Evolutionary conservation across 129 eudicot species (phyloP).

Genomic region (Flaveria ramosissima): DNA sequence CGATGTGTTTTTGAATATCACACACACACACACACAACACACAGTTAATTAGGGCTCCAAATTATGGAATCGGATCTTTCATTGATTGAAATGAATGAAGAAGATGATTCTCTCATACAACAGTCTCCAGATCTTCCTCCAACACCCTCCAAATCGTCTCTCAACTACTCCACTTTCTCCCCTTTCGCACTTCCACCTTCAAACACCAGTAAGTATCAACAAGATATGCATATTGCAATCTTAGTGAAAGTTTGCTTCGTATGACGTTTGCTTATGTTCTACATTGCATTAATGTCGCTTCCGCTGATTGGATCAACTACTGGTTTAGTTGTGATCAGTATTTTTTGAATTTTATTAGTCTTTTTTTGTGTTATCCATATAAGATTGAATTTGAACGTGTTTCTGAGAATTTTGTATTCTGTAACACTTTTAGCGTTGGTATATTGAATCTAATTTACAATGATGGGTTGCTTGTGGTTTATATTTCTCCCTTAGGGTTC

Average conservation of each 20-base stretch:
- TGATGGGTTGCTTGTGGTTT: constrained; percentile 6
- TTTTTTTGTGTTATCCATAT: not conserved
- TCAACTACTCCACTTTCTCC: constrained; percentile 34
- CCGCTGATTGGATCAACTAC: constrained; percentile 5
- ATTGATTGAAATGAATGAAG: constrained; percentile 45
- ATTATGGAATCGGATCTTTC: constrained; percentile 51
- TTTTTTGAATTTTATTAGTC: not conserved
- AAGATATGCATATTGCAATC: not conserved
- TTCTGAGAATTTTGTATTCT: not conserved
- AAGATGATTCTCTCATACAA: constrained; percentile 48
- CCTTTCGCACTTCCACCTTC: constrained; percentile 42
- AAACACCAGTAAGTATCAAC: constrained; percentile 30
- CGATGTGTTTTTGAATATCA: constrained; percentile 12
- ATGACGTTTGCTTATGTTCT: not conserved
- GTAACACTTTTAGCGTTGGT: not conserved
- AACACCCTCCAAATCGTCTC: constrained; percentile 20
- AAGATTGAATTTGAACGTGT: not conserved
- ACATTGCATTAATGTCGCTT: constrained; percentile 11
- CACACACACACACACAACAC: constrained; percentile 41
- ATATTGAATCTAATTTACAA: not conserved
- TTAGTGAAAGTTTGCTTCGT: not conserved
- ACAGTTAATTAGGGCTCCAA: constrained; percentile 34
- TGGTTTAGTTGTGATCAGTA: not conserved
- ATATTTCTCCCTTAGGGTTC: not conserved
- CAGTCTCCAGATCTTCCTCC: constrained; percentile 10